Evolutionary conservation across 1,284 basidiomycete genomes (phyloP), one percentile per base, ranked within the genome.

Genomic region (Trametes sp.): DNA sequence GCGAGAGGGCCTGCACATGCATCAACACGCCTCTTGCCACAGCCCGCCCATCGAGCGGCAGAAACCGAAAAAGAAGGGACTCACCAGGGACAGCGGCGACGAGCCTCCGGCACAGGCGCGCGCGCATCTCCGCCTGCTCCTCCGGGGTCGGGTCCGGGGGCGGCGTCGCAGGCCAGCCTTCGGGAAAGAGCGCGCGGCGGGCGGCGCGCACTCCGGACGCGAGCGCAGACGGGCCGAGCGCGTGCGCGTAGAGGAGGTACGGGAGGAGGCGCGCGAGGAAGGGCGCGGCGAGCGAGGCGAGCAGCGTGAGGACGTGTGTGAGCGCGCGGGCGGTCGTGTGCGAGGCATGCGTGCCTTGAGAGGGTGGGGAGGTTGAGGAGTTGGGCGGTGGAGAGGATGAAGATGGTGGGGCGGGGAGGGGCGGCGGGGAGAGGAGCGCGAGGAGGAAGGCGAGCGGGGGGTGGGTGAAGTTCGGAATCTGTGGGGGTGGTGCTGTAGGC

Each of bases 171-270:
- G 92, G 92, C 76, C 92, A 92, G 23, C 93, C 93, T 62, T 89
- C 87, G 5, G 94, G 93, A 71, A 94, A 95, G 41, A 95, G 80
- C 4, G 86, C 82, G 24, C 81, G 81, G 68, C 91, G 92, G 8
- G 84, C 78, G 9, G 79, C 72, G 50, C 83, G 81, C 29, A 85
- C 75, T 59, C 82, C 72, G 54, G 76, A 77, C 49, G 85, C 78
- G 54, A 88, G 74, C 61, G 82, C 79, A 1, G 75, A 65, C 1
- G 85, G 78, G 2, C 86, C 87, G 26, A 93, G 77, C n/a, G 84
- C 75, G 50, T 82, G 74, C 0, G 77, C 78, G 63, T 82, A 81
- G 55, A 94, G 79, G 57, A 89, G 70, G 71, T 90, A 84, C 0
- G 86, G 86, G 26, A 93, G 78, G 57, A 92, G 79, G 55, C 86